Percentiles rank a stretch among this genome's conserved stretches.
Conservation (phyloP, 306 rosid species). For the Lathyrus tuberosus region DNA sequence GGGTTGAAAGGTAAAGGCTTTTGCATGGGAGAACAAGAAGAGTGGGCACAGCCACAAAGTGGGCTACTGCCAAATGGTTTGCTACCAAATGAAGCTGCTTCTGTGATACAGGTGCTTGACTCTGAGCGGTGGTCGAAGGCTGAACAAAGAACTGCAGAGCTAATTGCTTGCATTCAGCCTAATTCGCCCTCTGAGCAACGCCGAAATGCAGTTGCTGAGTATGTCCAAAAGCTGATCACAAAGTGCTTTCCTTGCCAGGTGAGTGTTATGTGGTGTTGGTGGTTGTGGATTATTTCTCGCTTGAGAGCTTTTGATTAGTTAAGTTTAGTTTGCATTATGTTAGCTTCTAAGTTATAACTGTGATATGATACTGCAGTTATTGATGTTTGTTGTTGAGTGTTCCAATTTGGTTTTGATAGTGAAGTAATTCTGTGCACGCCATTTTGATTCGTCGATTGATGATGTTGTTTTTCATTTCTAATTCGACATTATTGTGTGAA, state of each 20-base stretch:
- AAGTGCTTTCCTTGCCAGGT: conserved; percentile 97
- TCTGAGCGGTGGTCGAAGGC: conserved; percentile 82
- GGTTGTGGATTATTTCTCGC: conserved; percentile 20
- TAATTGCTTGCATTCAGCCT: conserved; percentile 95
- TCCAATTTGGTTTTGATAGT: conserved; percentile 14
- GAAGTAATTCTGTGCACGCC: background rate
- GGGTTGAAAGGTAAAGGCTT: conserved; percentile 48
- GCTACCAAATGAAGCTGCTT: conserved; percentile 82
- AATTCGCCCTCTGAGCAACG: conserved; percentile 81
- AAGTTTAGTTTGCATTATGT: conserved; percentile 29
- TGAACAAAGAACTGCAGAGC: conserved; percentile 87
- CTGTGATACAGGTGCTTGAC: conserved; percentile 75
- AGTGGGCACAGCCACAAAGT: conserved; percentile 78
- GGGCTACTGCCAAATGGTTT: conserved; percentile 95
- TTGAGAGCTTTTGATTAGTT: conserved; percentile 12
- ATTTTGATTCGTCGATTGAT: conserved; percentile 8
- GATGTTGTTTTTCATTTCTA: conserved; percentile 6
- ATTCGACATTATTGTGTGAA: conserved; percentile 4
- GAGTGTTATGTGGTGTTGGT: conserved; percentile 36
- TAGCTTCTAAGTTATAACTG: background rate
- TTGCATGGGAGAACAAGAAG: conserved; percentile 97
- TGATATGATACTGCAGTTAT: conserved; percentile 8
- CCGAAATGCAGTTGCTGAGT: conserved; percentile 79
- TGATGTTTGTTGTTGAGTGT: conserved; percentile 22
- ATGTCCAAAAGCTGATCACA: conserved; percentile 74